Base-by-base conservation (phyloP, 2,329 filamentous ascomycete genomes). In the Talaromyces sp. region DNA sequence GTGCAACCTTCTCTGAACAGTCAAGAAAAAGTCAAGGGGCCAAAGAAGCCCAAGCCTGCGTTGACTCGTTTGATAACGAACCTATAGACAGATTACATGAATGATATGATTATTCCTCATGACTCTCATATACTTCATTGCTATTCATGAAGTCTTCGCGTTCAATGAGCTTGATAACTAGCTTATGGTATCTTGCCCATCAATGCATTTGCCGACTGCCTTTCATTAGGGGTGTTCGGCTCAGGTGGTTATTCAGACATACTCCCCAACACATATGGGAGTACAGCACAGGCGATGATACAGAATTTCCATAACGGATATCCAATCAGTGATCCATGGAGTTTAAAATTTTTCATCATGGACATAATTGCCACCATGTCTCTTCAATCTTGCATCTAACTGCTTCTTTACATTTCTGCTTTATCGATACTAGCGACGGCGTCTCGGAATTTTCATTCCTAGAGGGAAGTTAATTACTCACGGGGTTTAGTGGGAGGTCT, bases 51-150 rank as follows among this genome's bases (percentile, higher is more conserved):
- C 37, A 78, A 76, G 58, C 76, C 76, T 17, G 73, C 75, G 10
- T 63, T 78, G 31, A 74, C 76, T 31, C 72, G 71, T 56, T 63
- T 78, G 62, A 73, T 78, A 61, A 78, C 76, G 31, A 75, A 68
- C 59, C 54, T 68, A 67, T 62, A 65, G 49, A 17, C 13, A 49
- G 22, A 49, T 54, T 25, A 13, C 27, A 54, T 31, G 64, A 50
- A 43, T 37, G 27, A 27, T 25, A 33, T 22, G 25, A 17, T 2
- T 19, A 3, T 22, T 31, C 1, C 8, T 54, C 33, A 15, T 62
- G 15, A 10, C 25, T 31, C 8, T 54, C 25, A 19, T 11, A 22
- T 15, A 15, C 11, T 2, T 7, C 2, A 17, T 31, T 31, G 37
- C 15, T 50, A 4, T 39, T 52, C 3, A 13, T 2, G 2, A 27